Percentiles rank a stretch among this genome's conserved stretches.
Conservation (phyloP, 768 basidiomycete genomes). For the Pleurotus citrinopileatus region DNA sequence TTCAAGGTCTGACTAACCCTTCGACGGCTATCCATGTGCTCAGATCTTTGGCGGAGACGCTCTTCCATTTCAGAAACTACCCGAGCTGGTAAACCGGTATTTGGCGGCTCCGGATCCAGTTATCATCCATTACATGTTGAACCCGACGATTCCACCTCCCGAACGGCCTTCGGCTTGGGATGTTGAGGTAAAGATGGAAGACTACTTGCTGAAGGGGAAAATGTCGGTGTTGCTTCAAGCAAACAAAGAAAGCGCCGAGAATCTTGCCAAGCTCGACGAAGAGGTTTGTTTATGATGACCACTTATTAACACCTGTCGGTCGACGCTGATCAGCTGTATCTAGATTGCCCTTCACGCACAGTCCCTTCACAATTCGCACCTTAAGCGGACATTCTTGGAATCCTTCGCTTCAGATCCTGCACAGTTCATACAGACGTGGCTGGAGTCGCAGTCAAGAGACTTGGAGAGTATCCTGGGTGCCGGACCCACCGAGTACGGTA, state of each 20-base stretch:
- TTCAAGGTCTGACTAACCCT: too few species aligned
- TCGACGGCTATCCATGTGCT: too few species aligned
- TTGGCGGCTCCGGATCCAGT: slow-evolving; percentile 78
- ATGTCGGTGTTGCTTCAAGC: slow-evolving; percentile 71
- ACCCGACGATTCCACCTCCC: slow-evolving; percentile 58
- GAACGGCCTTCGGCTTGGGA: slow-evolving; percentile 82
- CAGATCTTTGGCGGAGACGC: slow-evolving; percentile 73
- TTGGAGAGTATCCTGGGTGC: slow-evolving; percentile 87
- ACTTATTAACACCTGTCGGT: background rate
- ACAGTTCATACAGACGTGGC: slow-evolving; percentile 84
- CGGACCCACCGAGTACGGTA: slow-evolving; percentile 75
- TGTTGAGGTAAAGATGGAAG: slow-evolving; percentile 86
- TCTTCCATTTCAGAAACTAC: slow-evolving; percentile 75
- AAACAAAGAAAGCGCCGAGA: slow-evolving; percentile 67
- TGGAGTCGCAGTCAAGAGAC: slow-evolving; percentile 90
- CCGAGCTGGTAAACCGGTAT: slow-evolving; percentile 82
- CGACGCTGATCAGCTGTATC: background rate
- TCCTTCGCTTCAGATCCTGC: slow-evolving; percentile 79
- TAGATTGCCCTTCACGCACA: slow-evolving; percentile 85
- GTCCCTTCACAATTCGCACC: slow-evolving; percentile 81
- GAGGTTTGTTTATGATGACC: slow-evolving; percentile 52
- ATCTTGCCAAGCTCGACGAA: slow-evolving; percentile 76
- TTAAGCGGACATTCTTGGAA: slow-evolving; percentile 83
- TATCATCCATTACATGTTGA: slow-evolving; percentile 71
- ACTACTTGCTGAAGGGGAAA: slow-evolving; percentile 65